Conservation (phyloP, 2,329 filamentous ascomycete genomes). For the Gnomoniopsis sp. region DNA sequence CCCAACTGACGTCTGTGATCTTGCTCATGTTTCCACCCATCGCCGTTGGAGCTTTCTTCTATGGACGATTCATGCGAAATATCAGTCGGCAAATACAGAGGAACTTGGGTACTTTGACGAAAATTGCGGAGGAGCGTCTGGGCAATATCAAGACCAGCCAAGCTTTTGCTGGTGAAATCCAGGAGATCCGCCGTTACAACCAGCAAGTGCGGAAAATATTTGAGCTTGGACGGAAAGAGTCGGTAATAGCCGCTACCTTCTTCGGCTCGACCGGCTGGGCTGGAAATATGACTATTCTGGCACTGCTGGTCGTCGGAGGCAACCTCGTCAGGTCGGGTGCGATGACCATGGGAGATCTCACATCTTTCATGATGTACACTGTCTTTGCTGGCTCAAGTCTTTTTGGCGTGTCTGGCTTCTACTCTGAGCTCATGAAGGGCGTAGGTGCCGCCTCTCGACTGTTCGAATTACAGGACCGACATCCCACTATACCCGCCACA, state of each 20-base stretch:
- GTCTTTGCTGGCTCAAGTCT: constrained; percentile 82
- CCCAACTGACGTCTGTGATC: constrained; percentile 84
- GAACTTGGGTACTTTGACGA: constrained; percentile 87
- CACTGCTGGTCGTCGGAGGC: constrained; percentile 85
- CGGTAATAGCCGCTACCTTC: constrained; percentile 85
- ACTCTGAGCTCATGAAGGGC: constrained; percentile 98
- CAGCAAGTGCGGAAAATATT: constrained; percentile 91
- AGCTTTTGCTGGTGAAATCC: constrained; percentile 88
- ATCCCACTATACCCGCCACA: constrained; percentile 83
- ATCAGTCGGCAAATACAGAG: constrained; percentile 91
- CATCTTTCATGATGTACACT: constrained; percentile 98
- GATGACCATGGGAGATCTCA: constrained; percentile 88
- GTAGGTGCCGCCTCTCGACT: constrained; percentile 94
- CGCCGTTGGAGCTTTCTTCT: constrained; percentile 85
- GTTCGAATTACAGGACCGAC: constrained; percentile 91
- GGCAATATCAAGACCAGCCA: constrained; percentile 97
- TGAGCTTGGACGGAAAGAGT: constrained; percentile 79
- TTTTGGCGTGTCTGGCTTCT: constrained; percentile 92
- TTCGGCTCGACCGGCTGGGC: constrained; percentile 84
- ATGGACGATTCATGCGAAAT: constrained; percentile 83
- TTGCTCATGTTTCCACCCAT: constrained; percentile 87
- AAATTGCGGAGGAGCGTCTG: constrained; percentile 96
- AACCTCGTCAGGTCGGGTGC: constrained; percentile 82
- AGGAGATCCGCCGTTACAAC: constrained; percentile 90
- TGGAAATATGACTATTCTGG: constrained; percentile 94